Base-by-base conservation (phyloP, 352 stramenopile genomes). In the Plasmopara muralis region DNA sequence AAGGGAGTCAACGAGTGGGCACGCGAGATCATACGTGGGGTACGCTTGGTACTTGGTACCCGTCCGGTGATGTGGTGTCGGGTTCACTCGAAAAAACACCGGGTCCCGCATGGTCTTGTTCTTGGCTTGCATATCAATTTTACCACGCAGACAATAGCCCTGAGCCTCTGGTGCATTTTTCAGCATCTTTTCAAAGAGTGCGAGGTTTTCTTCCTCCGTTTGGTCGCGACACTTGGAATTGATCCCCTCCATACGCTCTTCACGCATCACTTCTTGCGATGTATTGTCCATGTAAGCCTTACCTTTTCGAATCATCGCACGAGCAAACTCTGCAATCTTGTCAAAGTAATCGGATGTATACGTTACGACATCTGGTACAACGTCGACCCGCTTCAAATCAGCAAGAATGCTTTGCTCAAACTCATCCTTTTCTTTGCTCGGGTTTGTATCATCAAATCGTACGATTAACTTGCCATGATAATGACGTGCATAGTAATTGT, bases 391-490 rank as follows among this genome's bases (percentile, higher is more conserved):
- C 10, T 76, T 78, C 9, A 98, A 62, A 57, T 98, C 93, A 18
- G 85, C 60, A 25, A 98, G 55, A 64, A 98, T 98, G 60, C 76
- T 95, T 60, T 97, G 82, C 75, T 98, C 95, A 57, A 98, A 99
- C 72, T 99, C 97, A 50, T 98, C 94, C 74, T 99, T 99, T 82
- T 99, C 97, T 72, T 99, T 99, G 60, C 77, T 95, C 12, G 97
- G 97, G 75, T 99, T 99, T 29, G 97, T 99, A 81, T 99, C 97
- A 74, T 99, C 97, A 57, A 99, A 99, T 20, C 97, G 88, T 28
- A 99, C 75, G 49, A 99, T 95, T 29, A 99, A 72, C 67, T 98
- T 98, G 60, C 97, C 97, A 47, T 98, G 85, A 73, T 98, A 98
- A 59, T 97, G 90, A 43, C 94, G 80, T 9, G 97, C 97, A 70